phyloP scores from a whole-genome alignment of 305 asterid species.

The Fraxinus xanthoxyloides region DNA sequence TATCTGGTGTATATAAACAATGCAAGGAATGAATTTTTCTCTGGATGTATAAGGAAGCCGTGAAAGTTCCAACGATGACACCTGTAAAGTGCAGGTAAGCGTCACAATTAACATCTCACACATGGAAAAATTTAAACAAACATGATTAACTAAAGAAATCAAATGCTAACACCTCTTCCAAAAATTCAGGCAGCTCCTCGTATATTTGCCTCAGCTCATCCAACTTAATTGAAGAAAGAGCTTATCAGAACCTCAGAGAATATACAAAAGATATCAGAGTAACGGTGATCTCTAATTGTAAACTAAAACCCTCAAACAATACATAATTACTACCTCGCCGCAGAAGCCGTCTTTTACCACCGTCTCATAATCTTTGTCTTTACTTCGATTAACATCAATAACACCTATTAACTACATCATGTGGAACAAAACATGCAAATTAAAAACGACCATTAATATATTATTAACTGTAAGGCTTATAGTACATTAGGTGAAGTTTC shows the following conservation, averaged over 20 bases:
- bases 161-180: slow-evolving; percentile 73
- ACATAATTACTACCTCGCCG: slow-evolving; percentile 59
- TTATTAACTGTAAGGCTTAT: background rate
- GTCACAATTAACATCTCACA: slow-evolving; percentile 1
- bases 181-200: slow-evolving; percentile 90
- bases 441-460: slow-evolving; percentile 2
- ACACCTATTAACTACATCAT: slow-evolving; percentile 74
- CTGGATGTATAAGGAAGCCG: slow-evolving; percentile 66
- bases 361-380: slow-evolving; percentile 89
- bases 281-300: slow-evolving; percentile 17
- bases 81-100: slow-evolving; percentile 47
- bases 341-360: slow-evolving; percentile 87
- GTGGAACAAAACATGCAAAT: slow-evolving; percentile 22
- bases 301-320: slow-evolving; percentile 15
- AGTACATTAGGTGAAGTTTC: background rate
- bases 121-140: slow-evolving; percentile 18
- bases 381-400: slow-evolving; percentile 75
- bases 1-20: slow-evolving; percentile 87
- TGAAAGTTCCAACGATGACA: slow-evolving; percentile 81
- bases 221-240: slow-evolving; percentile 54
- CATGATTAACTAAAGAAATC: slow-evolving; percentile 23
- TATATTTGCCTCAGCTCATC: slow-evolving; percentile 98
- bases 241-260: slow-evolving; percentile 23
- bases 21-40: slow-evolving; percentile 64
- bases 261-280: slow-evolving; percentile 7